Evolutionary conservation across 2,329 filamentous ascomycete genomes (phyloP).

Genomic region (Diatrype stigma): DNA sequence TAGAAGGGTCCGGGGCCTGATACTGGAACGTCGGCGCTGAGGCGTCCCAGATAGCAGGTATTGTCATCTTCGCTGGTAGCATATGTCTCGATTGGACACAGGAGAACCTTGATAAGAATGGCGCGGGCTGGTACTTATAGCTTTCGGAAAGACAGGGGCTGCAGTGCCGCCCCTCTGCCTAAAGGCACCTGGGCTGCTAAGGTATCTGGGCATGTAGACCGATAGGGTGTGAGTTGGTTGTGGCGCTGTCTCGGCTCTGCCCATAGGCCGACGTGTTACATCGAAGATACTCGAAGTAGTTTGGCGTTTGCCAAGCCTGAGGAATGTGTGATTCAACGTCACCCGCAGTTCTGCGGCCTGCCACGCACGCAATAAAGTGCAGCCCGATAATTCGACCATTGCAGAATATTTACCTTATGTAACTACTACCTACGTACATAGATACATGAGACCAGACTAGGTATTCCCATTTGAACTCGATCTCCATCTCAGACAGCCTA

Average conservation of each 20-base stretch:
- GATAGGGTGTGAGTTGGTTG: not conserved
- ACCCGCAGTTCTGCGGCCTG: not conserved
- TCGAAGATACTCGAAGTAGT: not conserved
- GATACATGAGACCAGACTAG: no score
- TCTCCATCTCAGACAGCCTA: no score
- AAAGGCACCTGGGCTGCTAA: not conserved
- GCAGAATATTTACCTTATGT: no score
- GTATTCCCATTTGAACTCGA: no score
- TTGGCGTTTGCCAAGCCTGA: not conserved
- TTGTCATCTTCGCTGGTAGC: not conserved
- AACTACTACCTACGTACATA: no score
- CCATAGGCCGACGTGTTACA: not conserved
- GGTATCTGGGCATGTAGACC: no score
- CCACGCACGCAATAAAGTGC: no score
- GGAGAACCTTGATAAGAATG: not conserved
- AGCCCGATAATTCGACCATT: no score
- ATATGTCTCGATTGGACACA: not conserved
- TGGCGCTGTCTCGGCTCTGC: not conserved
- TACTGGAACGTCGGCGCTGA: not conserved
- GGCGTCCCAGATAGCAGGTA: no score
- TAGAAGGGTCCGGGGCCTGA: not conserved
- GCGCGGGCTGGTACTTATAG: not conserved
- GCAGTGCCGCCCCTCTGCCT: not conserved
- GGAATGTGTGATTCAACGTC: not conserved
- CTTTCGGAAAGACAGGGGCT: not conserved